Conservation (phyloP, 352 stramenopile species). For the Globisporangium parvum region DNA sequence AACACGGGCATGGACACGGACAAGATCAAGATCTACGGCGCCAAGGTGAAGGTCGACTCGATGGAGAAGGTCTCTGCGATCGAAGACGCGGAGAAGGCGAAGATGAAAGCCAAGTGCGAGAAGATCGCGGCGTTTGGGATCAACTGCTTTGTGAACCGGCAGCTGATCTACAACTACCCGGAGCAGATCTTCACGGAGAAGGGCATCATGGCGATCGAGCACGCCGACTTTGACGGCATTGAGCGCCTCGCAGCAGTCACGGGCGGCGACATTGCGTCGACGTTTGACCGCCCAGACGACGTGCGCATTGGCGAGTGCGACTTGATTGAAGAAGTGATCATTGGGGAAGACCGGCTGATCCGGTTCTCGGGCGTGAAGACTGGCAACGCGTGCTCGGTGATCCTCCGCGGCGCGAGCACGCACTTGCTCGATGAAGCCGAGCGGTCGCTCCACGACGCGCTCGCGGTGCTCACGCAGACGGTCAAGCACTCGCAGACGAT, state of each 20-base stretch:
- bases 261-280: slow-evolving; percentile 94
- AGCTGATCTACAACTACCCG: slow-evolving; percentile 99
- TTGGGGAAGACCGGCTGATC: slow-evolving; percentile 97
- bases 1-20: slow-evolving; percentile 99
- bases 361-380: slow-evolving; percentile 97
- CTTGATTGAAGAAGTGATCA: slow-evolving; percentile 98
- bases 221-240: slow-evolving; percentile 99
- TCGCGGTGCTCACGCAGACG: slow-evolving; percentile 96
- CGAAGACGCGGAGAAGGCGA: slow-evolving; percentile 97
- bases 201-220: slow-evolving; percentile 99
- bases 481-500: slow-evolving; percentile 96
- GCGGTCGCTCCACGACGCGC: slow-evolving; percentile 97
- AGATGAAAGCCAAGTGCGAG: slow-evolving; percentile 98
- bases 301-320: slow-evolving; percentile 97
- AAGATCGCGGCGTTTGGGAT: slow-evolving; percentile 98
- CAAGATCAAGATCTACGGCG: slow-evolving; percentile 99
- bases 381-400: slow-evolving; percentile 92
- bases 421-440: slow-evolving; percentile 99
- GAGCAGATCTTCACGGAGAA: slow-evolving; percentile 98
- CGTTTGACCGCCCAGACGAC: slow-evolving; percentile 97
- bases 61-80: slow-evolving; percentile 99
- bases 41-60: slow-evolving; percentile 95
- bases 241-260: slow-evolving; percentile 96
- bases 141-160: slow-evolving; percentile 99
- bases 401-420: slow-evolving; percentile 91